A percentile compares a stretch with the other conserved stretches of the same genome.
Evolutionary conservation across 768 basidiomycete genomes (phyloP).

Genomic region (Podaxis sp.): DNA sequence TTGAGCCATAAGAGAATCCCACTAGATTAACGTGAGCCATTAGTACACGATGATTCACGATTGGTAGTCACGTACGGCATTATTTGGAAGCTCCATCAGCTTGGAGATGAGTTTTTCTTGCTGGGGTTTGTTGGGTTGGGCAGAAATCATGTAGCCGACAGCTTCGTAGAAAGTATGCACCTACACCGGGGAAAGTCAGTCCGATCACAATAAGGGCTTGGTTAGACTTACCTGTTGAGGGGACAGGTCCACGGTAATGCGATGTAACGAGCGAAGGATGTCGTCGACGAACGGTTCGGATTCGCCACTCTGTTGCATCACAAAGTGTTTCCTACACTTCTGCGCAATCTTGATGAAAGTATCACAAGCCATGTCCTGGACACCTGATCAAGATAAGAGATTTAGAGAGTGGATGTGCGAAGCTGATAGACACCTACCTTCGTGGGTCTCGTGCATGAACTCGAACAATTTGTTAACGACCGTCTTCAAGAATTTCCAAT

Average conservation of each 20-base stretch:
- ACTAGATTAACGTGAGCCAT: conserved; percentile 43
- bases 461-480: conserved; percentile 99
- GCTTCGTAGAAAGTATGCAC: conserved; percentile 99
- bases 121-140: conserved; percentile 95
- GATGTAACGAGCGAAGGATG: conserved; percentile 85
- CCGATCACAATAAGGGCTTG: conserved; percentile 4
- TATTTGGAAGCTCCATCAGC: conserved; percentile 96
- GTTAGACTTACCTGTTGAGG: conserved; percentile 67
- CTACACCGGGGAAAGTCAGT: conserved; percentile 26
- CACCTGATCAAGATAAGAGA: conserved; percentile 50
- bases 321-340: conserved; percentile 96
- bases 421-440: conserved; percentile 54
- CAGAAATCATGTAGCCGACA: conserved; percentile 98
- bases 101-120: conserved; percentile 95
- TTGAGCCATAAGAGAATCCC: conserved; percentile 97
- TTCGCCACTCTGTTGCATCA: conserved; percentile 98
- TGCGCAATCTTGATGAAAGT: conserved; percentile 99
- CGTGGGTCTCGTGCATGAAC: conserved; percentile 99
- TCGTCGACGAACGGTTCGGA: conserved; percentile 98
- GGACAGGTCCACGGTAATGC: conserved; percentile 92
- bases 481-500: conserved; percentile 99
- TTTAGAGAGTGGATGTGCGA: background rate
- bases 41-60: conserved; percentile 1
- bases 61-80: conserved; percentile 60
- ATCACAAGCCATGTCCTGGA: conserved; percentile 99